These are phyloP conservation scores for Tetrapisispora taiwanensis DNA, from an alignment of 805 yeast genomes.

Conservation along the genomic window DNA sequence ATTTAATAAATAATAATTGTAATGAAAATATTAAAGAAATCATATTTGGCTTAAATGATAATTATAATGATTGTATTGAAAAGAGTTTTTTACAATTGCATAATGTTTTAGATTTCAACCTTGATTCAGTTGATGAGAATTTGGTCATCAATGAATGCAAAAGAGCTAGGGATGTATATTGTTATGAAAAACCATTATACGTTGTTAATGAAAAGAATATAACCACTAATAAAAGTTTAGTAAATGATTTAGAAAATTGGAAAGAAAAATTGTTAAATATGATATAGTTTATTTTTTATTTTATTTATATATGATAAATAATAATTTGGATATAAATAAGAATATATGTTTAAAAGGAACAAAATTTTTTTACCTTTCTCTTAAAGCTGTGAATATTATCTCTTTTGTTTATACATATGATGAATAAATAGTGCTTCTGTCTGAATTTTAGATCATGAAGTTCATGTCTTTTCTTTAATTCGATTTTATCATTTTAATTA, in stretches of 20 bases:
- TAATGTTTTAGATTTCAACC: constrained; percentile 10
- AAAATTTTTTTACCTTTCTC: no score
- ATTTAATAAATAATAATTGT: neutral
- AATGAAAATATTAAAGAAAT: neutral
- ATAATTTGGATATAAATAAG: neutral
- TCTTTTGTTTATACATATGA: no score
- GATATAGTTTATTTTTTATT: constrained; percentile 3
- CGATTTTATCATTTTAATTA: neutral
- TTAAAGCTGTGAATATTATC: no score
- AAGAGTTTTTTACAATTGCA: constrained; percentile 15
- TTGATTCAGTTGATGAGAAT: constrained; percentile 16
- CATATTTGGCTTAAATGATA: neutral
- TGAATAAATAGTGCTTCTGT: no score
- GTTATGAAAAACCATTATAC: constrained; percentile 10
- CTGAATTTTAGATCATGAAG: no score
- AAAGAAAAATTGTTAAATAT: constrained; percentile 9
- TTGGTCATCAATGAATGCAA: constrained; percentile 8
- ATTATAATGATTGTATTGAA: constrained; percentile 13
- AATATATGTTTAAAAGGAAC: neutral
- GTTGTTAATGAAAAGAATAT: neutral
- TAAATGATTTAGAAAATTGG: constrained; percentile 12
- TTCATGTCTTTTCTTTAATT: no score
- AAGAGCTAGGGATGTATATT: constrained; percentile 24
- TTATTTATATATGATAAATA: neutral
- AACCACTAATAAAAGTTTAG: constrained; percentile 3